phyloP scores from a whole-genome alignment of 371 early-diverging fungal genomes.

The Mucor piriformis region DNA sequence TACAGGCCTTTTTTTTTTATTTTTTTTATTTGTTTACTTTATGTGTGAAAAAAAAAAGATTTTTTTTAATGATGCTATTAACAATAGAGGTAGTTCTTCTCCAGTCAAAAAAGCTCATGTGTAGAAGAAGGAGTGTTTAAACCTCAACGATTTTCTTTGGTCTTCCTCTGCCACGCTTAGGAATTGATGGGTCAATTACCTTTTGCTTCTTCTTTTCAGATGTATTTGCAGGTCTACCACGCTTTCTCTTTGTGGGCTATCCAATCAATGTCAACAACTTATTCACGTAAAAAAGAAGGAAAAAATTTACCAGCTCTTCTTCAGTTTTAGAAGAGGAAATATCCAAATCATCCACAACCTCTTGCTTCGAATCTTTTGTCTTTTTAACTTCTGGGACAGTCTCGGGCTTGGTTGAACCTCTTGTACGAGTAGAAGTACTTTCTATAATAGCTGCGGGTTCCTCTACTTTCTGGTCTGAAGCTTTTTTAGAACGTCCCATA shows the following conservation, averaged over 20 bases:
- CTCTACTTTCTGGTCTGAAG: too few relatives aligned
- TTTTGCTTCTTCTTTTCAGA: not conserved
- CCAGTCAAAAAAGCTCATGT: not conserved
- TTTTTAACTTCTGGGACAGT: too few relatives aligned
- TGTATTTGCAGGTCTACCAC: slow-evolving; percentile 13
- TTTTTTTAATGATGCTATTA: not conserved
- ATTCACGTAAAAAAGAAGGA: too few relatives aligned
- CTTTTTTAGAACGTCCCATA: too few relatives aligned
- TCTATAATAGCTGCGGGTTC: too few relatives aligned
- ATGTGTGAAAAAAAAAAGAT: not conserved
- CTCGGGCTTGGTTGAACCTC: too few relatives aligned
- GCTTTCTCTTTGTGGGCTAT: slow-evolving; percentile 12
- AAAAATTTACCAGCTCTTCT: slow-evolving; percentile 4
- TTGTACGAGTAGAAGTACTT: too few relatives aligned
- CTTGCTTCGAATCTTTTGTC: not conserved
- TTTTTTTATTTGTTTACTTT: not conserved
- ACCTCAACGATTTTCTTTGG: slow-evolving; percentile 7
- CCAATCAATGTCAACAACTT: not conserved
- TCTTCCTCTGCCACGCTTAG: slow-evolving; percentile 19
- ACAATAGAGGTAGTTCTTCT: not conserved
- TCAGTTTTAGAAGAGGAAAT: not conserved
- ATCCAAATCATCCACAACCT: slow-evolving; percentile 2
- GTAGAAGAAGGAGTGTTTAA: not conserved
- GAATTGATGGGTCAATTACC: not conserved
- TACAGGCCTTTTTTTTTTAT: not conserved